A percentile compares a stretch with the other conserved stretches of the same genome.
These are phyloP conservation scores for Boletus subluridellus DNA, from an alignment of 1,284 basidiomycete genomes.

Conservation along the genomic window DNA sequence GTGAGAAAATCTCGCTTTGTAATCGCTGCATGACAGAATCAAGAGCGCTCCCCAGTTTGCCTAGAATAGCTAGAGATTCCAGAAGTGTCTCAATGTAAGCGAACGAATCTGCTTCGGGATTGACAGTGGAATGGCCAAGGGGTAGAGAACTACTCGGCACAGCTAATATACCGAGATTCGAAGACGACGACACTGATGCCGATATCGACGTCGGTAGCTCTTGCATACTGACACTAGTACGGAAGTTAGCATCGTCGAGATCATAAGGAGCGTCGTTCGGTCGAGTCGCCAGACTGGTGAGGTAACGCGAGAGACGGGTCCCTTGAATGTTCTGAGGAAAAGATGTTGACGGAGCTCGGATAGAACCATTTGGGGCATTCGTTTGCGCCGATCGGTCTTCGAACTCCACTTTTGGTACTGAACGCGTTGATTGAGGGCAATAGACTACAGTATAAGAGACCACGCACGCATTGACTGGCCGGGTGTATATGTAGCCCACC, in stretches of 20 bases:
- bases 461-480: slow-evolving; percentile 74
- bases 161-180: slow-evolving; percentile 23
- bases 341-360: slow-evolving; percentile 38
- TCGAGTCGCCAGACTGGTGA: slow-evolving; percentile 68
- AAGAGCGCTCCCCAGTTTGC: slow-evolving; percentile 81
- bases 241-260: slow-evolving; percentile 54
- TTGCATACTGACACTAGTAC: slow-evolving; percentile 27
- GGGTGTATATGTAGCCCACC: slow-evolving; percentile 84
- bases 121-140: slow-evolving; percentile 36
- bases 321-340: slow-evolving; percentile 30
- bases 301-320: slow-evolving; percentile 59
- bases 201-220: slow-evolving; percentile 31
- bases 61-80: slow-evolving; percentile 88
- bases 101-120: slow-evolving; percentile 93
- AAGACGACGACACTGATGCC: slow-evolving; percentile 27
- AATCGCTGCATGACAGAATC: slow-evolving; percentile 85
- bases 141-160: slow-evolving; percentile 14
- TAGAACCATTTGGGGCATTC: slow-evolving; percentile 30
- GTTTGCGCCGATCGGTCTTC: slow-evolving; percentile 44
- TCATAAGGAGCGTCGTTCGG: slow-evolving; percentile 81
- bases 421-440: slow-evolving; percentile 9
- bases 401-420: slow-evolving; percentile 59
- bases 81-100: slow-evolving; percentile 91
- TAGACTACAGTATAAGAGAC: not conserved
- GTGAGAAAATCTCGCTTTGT: slow-evolving; percentile 77